Evolutionary conservation across 2,329 filamentous ascomycete genomes (phyloP).

Genomic region (Epichloe amarillans): DNA sequence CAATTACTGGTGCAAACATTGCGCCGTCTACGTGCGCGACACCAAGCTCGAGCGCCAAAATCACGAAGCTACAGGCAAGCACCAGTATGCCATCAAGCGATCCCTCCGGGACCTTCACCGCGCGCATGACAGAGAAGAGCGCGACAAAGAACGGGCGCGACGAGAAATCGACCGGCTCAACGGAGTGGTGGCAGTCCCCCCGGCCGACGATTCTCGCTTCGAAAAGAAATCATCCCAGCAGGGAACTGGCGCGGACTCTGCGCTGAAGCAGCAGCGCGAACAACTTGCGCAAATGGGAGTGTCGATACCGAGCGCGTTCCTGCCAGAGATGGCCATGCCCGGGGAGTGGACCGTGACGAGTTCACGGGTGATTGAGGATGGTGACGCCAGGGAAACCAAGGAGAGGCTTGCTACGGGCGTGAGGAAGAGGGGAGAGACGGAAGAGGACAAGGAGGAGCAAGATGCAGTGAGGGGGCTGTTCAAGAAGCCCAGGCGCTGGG

Average conservation of each 20-base stretch:
- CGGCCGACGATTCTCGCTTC: neutral
- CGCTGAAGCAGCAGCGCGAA: slow-evolving; percentile 71
- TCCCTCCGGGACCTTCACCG: slow-evolving; percentile 83
- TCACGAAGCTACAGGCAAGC: slow-evolving; percentile 75
- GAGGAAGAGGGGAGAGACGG: slow-evolving; percentile 47
- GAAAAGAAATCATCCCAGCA: neutral
- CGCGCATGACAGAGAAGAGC: slow-evolving; percentile 64
- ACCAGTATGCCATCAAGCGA: slow-evolving; percentile 77
- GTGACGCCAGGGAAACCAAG: slow-evolving; percentile 20
- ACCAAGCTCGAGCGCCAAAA: slow-evolving; percentile 80
- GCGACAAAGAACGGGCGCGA: slow-evolving; percentile 70
- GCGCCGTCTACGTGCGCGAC: slow-evolving; percentile 79
- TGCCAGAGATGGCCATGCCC: slow-evolving; percentile 71
- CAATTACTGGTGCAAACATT: slow-evolving; percentile 98
- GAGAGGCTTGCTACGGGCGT: slow-evolving; percentile 38
- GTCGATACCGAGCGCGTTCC: slow-evolving; percentile 63
- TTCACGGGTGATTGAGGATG: slow-evolving; percentile 42
- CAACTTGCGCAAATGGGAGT: slow-evolving; percentile 83
- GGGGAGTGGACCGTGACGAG: slow-evolving; percentile 74
- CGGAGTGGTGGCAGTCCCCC: slow-evolving; percentile 44
- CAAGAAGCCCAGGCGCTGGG: slow-evolving; percentile 45
- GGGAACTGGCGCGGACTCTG: slow-evolving; percentile 29
- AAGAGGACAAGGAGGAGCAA: slow-evolving; percentile 48
- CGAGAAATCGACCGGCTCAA: slow-evolving; percentile 79
- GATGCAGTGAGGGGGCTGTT: slow-evolving; percentile 44